Base-by-base conservation (phyloP, 768 basidiomycete genomes). In the Boletus rubescentipes region DNA sequence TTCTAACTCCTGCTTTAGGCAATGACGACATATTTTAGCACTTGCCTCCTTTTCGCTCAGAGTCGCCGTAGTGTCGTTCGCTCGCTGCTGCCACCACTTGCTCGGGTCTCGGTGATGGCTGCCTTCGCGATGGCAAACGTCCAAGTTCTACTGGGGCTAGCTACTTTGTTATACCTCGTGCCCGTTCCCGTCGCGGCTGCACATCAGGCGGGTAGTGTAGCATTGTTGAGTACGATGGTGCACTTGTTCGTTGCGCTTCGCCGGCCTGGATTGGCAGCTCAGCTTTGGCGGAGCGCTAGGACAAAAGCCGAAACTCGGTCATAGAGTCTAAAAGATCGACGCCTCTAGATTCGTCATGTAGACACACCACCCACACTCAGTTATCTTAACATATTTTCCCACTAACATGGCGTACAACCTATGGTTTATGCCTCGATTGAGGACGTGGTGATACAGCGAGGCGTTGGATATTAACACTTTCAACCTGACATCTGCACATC, bases 121-220 rank as follows among this genome's bases (percentile, higher is more conserved):
- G 86, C 85, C 3, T 93, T 93, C 66, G 85, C 76, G 5, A 84
- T 93, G 79, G 91, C 83, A 23, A 92, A 93, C 61, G 68, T 93
- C 0, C 97, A 99, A 69, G 91, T 91, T 30, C 67, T 79, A 2
- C 74, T 90, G 6, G 88, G 87, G 4, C 82, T 90, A 11, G 77
- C 87, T 23, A 99, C 97, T 0, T 73, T 98, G 21, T 69, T 98
- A 12, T 96, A 96, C 71, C 81, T 98, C 35, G 97, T 98, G 2
- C 97, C 97, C 1, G 82, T 93, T 1, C 91, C 91, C 2, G 74
- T 98, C 3, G 97, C 97, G 9, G 93, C 96, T 12, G 80, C 87
- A 31, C 97, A 99, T 68, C 97, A 99, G 70, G 96, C 93, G 0
- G 97, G 96, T 6, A 96, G 93, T 63, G 89, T 98, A 8, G 79